Evolutionary conservation across 129 eudicot genomes (phyloP).

Genomic region (Saussurea involucrata): DNA sequence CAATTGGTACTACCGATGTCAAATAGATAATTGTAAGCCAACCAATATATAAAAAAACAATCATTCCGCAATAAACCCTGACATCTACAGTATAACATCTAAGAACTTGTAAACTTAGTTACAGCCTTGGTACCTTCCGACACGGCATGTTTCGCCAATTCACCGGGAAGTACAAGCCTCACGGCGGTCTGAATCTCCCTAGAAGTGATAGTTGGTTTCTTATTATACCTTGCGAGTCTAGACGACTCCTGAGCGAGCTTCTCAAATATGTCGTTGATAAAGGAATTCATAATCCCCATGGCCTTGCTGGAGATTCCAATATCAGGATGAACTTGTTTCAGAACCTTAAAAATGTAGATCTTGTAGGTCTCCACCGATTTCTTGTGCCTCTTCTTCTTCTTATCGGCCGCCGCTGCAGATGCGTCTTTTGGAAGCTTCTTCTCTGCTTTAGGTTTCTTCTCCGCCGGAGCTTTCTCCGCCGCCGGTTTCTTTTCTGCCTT

Average conservation of each 20-base stretch:
- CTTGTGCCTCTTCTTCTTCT: constrained; percentile 37
- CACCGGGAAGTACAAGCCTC: constrained; percentile 19
- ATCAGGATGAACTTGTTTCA: not conserved
- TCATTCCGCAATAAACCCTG: not conserved
- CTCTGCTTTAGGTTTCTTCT: not conserved
- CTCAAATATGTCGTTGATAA: not conserved
- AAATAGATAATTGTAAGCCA: too few relatives aligned
- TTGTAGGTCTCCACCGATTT: constrained; percentile 10
- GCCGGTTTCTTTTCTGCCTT: constrained; percentile 21
- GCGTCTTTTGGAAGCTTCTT: constrained; percentile 13
- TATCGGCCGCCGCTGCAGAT: constrained; percentile 15
- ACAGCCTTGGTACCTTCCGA: constrained; percentile 13
- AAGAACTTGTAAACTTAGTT: constrained; percentile 13
- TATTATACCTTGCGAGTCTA: constrained; percentile 22
- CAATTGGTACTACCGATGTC: not conserved
- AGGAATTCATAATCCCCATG: not conserved
- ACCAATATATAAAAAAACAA: not conserved
- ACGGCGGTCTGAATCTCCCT: constrained; percentile 6
- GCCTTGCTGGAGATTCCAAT: not conserved
- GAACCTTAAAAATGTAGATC: not conserved
- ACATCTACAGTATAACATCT: not conserved
- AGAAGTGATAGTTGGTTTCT: not conserved
- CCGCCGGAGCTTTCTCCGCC: constrained; percentile 12
- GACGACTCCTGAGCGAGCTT: constrained; percentile 26
- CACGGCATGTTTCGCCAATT: constrained; percentile 26